phyloP scores from a whole-genome alignment of 768 basidiomycete genomes.

The Tephrocybe sp. region DNA sequence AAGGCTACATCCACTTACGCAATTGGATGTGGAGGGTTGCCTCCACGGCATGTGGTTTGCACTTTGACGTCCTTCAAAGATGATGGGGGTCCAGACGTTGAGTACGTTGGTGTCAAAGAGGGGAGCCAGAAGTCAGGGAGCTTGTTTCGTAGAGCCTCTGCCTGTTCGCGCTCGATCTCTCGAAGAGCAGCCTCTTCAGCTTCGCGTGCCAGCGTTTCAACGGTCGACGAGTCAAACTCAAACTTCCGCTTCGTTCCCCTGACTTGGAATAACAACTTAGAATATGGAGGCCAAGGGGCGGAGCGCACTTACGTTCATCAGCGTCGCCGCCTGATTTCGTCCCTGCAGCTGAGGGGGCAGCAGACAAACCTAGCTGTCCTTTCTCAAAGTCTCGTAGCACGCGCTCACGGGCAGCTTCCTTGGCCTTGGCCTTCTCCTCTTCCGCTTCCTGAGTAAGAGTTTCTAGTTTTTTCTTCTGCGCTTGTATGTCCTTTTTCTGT shows the following conservation, averaged over 20 bases:
- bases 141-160: conserved; percentile 82
- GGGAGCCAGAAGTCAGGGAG: conserved; percentile 98
- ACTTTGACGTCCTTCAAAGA: conserved; percentile 81
- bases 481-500: conserved; percentile 92
- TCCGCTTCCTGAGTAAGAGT: conserved; percentile 77
- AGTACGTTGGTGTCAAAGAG: conserved; percentile 83
- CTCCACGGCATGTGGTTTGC: conserved; percentile 87
- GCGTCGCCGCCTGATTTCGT: conserved; percentile 38
- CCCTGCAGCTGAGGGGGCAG: conserved; percentile 33
- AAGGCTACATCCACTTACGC: conserved; percentile 47
- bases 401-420: conserved; percentile 79
- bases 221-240: conserved; percentile 71
- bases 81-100: conserved; percentile 57
- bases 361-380: conserved; percentile 74
- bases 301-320: conserved; percentile 30
- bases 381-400: conserved; percentile 90
- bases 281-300: background rate
- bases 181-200: conserved; percentile 88
- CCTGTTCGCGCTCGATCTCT: conserved; percentile 82
- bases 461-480: conserved; percentile 81
- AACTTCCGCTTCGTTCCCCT: conserved; percentile 83
- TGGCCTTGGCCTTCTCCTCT: conserved; percentile 67
- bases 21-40: conserved; percentile 74
- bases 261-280: conserved; percentile 30
- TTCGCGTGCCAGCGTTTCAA: conserved; percentile 70